Evolutionary conservation across 1,284 basidiomycete species (phyloP).

Genomic region (Fistulinella staudtii): DNA sequence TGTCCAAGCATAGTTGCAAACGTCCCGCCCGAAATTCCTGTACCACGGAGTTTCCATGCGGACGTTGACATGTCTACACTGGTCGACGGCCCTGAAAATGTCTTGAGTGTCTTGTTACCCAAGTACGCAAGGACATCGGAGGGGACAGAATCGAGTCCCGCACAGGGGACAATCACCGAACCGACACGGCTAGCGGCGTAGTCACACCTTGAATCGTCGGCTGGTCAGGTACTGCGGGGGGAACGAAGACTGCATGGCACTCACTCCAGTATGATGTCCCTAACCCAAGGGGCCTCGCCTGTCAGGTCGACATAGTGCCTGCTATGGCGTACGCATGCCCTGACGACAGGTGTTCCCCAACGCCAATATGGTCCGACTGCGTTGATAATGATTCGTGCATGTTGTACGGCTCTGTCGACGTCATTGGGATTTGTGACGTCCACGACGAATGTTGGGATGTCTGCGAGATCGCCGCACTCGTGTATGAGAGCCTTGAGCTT

Average conservation of each 20-base stretch:
- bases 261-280: constrained; percentile 46
- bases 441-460: constrained; percentile 44
- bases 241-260: constrained; percentile 18
- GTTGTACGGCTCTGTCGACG: constrained; percentile 51
- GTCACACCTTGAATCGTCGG: constrained; percentile 42
- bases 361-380: constrained; percentile 63
- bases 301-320: constrained; percentile 65
- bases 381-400: constrained; percentile 61
- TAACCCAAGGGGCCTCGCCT: constrained; percentile 54
- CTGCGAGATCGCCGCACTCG: constrained; percentile 37
- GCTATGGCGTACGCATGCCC: constrained; percentile 41
- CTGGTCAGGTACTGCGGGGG: constrained; percentile 3
- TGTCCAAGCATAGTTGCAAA: constrained; percentile 49
- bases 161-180: constrained; percentile 54
- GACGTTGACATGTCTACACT: constrained; percentile 37
- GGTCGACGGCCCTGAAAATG: constrained; percentile 35
- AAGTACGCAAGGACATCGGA: constrained; percentile 53
- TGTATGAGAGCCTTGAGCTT: constrained; percentile 49
- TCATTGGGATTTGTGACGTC: constrained; percentile 47
- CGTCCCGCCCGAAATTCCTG: constrained; percentile 68
- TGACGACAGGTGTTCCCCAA: constrained; percentile 62
- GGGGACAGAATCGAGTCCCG: constrained; percentile 61
- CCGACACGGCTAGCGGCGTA: constrained; percentile 50
- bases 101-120: constrained; percentile 46
- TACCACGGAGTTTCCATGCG: constrained; percentile 48